Evolutionary conservation across 2,329 filamentous ascomycete genomes (phyloP).

Genomic region (Phaeosphaeria sp.): DNA sequence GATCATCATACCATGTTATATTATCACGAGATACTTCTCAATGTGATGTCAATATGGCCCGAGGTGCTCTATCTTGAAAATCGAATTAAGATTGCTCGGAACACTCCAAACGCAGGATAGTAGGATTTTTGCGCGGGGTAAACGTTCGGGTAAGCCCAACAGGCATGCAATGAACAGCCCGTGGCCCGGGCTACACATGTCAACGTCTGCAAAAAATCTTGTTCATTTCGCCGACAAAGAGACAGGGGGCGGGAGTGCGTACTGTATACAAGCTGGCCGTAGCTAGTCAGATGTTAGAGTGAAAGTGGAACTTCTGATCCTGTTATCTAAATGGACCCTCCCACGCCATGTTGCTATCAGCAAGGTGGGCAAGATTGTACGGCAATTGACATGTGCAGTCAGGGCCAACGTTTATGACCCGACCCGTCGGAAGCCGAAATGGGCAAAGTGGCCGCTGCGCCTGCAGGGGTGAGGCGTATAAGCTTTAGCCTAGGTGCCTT

Average conservation of each 20-base stretch:
- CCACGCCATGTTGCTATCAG: neutral
- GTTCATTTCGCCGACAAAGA: neutral
- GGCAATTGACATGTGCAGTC: neutral
- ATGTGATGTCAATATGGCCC: neutral
- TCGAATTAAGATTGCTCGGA: neutral
- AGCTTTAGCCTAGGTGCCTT: constrained; percentile 31
- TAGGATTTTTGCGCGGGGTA: neutral
- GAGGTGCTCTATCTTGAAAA: neutral
- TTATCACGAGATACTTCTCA: neutral
- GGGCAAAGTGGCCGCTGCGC: constrained; percentile 18
- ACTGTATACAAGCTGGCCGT: too few relatives aligned
- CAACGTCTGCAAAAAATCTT: neutral
- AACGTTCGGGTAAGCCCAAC: neutral
- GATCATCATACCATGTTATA: neutral
- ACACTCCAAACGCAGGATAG: neutral
- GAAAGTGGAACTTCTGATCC: neutral
- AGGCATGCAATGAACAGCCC: neutral
- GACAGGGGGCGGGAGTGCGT: neutral
- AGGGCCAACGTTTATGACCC: neutral
- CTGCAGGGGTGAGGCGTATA: constrained; percentile 22
- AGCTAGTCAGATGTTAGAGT: neutral
- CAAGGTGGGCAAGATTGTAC: neutral
- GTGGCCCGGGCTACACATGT: neutral
- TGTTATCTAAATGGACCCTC: neutral
- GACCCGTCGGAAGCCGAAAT: constrained; percentile 11